A percentile compares a stretch with the other conserved stretches of the same genome.
Conservation (phyloP, 139 green algal genomes). For the Spirogloea muscicola region DNA sequence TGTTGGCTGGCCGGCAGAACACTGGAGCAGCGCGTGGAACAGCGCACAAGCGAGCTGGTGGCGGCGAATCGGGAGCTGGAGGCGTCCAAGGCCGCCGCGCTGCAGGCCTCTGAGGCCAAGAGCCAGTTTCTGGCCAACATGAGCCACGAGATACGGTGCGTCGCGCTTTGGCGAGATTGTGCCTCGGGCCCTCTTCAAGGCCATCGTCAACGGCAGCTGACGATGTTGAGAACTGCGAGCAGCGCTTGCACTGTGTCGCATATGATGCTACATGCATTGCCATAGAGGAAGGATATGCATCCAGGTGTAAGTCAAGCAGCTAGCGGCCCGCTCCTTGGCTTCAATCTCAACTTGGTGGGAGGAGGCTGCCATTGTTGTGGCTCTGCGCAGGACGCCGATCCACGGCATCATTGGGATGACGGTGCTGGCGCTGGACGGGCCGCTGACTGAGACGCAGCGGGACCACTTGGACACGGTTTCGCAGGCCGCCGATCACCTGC, state of each 20-base stretch:
- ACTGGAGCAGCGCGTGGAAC: conserved; percentile 15
- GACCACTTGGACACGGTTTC: conserved; percentile 54
- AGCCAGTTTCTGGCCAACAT: conserved; percentile 63
- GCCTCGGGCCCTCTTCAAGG: too few species aligned
- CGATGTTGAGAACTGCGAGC: too few species aligned
- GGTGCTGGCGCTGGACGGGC: conserved; percentile 23
- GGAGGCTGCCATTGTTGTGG: too few species aligned
- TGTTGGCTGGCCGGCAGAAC: too few species aligned
- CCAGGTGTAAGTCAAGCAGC: too few species aligned
- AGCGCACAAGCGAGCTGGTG: conserved; percentile 11
- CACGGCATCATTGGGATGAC: conserved; percentile 25
- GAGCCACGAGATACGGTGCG: conserved; percentile 64
- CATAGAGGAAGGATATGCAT: too few species aligned
- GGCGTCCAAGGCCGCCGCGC: conserved; percentile 20
- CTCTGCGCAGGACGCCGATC: conserved; percentile 19
- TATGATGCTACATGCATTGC: too few species aligned
- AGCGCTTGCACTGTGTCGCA: too few species aligned
- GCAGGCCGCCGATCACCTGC: conserved; percentile 48
- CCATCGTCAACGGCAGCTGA: too few species aligned
- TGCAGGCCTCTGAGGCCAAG: conserved; percentile 55
- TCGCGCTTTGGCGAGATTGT: too few species aligned
- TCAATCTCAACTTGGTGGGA: too few species aligned
- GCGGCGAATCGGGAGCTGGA: conserved; percentile 8
- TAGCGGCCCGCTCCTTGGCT: too few species aligned
- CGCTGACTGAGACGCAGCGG: conserved; percentile 56